Conservation (phyloP, 139 green algal species). For the Raphidocelis subcapitata region DNA sequence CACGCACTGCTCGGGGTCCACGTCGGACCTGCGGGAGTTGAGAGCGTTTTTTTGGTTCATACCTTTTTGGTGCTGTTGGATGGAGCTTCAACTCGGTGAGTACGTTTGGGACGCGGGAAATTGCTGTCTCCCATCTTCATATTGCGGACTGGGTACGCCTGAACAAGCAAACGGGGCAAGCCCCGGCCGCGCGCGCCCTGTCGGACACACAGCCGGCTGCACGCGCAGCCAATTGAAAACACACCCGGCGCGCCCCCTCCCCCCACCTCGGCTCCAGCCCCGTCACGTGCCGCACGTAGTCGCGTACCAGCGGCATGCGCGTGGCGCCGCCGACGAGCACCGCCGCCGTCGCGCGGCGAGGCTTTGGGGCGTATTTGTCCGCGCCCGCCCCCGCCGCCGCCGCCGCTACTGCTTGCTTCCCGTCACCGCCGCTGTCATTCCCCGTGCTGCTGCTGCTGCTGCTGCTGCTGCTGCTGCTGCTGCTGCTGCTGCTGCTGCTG, state of each 20-base stretch:
- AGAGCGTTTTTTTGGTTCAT: neutral
- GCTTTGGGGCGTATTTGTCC: conserved; percentile 50
- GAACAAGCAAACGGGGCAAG: too few species aligned
- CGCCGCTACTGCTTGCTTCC: neutral
- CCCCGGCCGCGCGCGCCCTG: too few species aligned
- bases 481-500: conserved; percentile 11
- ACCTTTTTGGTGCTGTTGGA: too few species aligned
- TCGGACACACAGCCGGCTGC: too few species aligned
- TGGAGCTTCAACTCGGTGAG: too few species aligned
- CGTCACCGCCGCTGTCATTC: neutral
- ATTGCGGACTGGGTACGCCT: too few species aligned
- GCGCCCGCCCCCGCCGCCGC: neutral
- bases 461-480: conserved; percentile 17
- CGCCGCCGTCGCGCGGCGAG: conserved; percentile 58
- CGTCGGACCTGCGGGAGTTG: conserved; percentile 17
- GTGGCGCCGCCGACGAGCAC: conserved; percentile 76
- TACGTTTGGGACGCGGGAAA: conserved; percentile 12
- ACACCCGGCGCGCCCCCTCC: too few species aligned
- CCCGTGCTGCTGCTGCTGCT: conserved; percentile 18
- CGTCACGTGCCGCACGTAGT: conserved; percentile 50
- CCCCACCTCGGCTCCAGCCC: conserved; percentile 40
- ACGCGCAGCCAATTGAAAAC: too few species aligned
- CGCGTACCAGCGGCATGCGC: conserved; percentile 54
- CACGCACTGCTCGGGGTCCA: conserved; percentile 72
- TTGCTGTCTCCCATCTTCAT: neutral